phyloP scores from a whole-genome alignment of 139 green algal genomes.

The Yamagishiella unicocca region DNA sequence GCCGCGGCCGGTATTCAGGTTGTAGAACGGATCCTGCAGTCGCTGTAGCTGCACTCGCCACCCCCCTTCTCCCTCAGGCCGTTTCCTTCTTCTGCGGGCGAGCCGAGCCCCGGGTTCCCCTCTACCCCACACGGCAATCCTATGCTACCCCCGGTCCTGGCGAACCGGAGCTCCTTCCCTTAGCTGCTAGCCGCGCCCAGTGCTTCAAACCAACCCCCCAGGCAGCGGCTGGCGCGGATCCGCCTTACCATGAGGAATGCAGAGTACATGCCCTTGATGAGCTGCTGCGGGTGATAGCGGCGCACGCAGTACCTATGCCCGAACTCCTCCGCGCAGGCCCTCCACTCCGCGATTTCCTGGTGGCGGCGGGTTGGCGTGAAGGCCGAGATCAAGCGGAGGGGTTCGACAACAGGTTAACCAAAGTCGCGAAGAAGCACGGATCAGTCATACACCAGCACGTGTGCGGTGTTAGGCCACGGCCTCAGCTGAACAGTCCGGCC shows the following conservation, averaged over 20 bases:
- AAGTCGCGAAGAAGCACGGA: background rate
- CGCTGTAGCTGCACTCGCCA: too few relatives aligned
- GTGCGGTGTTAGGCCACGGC: background rate
- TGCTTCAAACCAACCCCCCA: background rate
- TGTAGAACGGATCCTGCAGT: too few relatives aligned
- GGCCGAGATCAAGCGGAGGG: too few relatives aligned
- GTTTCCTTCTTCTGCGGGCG: too few relatives aligned
- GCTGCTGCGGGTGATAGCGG: constrained; percentile 66
- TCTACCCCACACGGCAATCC: too few relatives aligned
- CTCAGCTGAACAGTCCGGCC: too few relatives aligned
- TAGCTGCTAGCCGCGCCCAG: background rate
- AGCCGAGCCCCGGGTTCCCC: too few relatives aligned
- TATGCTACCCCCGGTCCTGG: background rate
- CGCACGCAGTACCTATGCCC: constrained; percentile 49
- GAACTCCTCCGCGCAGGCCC: constrained; percentile 42
- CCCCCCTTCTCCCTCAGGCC: too few relatives aligned
- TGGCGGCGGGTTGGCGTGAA: background rate
- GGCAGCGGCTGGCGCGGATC: background rate
- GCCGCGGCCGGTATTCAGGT: background rate
- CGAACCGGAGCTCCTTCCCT: background rate
- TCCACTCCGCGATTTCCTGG: constrained; percentile 57
- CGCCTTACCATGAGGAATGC: constrained; percentile 40
- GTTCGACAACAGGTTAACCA: background rate
- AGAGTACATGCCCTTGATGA: constrained; percentile 73
- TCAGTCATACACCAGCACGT: background rate